Base-by-base conservation (phyloP, 2,329 filamentous ascomycete genomes). In the Cucurbitaria berberidis region DNA sequence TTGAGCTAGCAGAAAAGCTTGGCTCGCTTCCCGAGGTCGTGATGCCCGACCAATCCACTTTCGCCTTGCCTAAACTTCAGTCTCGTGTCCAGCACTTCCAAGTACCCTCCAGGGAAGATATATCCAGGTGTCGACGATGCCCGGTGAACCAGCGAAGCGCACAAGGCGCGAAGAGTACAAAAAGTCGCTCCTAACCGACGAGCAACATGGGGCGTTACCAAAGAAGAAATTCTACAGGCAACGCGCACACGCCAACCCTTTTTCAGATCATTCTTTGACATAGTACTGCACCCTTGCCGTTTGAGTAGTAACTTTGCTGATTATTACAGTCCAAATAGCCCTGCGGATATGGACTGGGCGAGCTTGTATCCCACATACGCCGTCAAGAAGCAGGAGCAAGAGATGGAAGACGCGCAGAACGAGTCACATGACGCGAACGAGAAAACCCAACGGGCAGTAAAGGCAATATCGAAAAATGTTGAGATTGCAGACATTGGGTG, bases 211-310 rank as follows among this genome's bases (percentile, higher is more conserved):
- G 7, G 83, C 86, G 66, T 78, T 97, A 67, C 95, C 95, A 9
- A 89, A 91, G 77, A 99, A 99, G 82, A 93, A 90, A 79, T 96
- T 95, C 79, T 99, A 96, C 76, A 86, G 95, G 50, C 95, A 99
- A 77, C 86, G 95, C 75, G 95, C 95, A 32, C 95, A 99, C 78
- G 95, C 95, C 59, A 99, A 99, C 79, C 93, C 93, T 6, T 99
- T 99, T 78, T 97, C 93, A 2, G 95, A 99, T 70, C 95, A 99
- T 80, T 81, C 85, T 52, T 81, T 99, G 72, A 82, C 84, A 68
- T 99, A 99, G 95, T 96, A 84, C 36, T 3, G 24, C 7, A 61
- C 27, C 9, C 16, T 39, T 8, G 2, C 35, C 36, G 10, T 7
- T 45, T 15, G 29, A 30, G 34, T 19, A 27, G 10, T 11, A 15